Percentiles rank a stretch among this genome's conserved stretches.
These are phyloP conservation scores for Trametes elegans DNA, from an alignment of 768 basidiomycete species.

Conservation along the genomic window DNA sequence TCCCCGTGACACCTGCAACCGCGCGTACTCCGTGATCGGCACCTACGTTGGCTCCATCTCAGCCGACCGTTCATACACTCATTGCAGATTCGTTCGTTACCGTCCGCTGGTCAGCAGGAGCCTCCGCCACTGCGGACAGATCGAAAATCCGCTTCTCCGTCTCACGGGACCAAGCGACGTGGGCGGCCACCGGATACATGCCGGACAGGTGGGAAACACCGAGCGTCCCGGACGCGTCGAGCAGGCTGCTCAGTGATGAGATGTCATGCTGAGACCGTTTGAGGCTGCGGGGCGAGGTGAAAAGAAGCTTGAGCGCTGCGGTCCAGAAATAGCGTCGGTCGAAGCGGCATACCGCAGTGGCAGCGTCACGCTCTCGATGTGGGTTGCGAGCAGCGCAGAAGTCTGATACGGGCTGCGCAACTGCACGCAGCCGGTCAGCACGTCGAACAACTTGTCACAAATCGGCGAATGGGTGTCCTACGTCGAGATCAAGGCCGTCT, in stretches of 20 bases:
- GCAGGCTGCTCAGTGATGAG: slow-evolving; percentile 40
- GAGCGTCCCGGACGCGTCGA: slow-evolving; percentile 53
- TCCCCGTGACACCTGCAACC: slow-evolving; percentile 60
- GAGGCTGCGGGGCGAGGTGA: slow-evolving; percentile 29
- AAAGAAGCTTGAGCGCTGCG: neutral
- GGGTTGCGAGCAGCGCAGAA: slow-evolving; percentile 36
- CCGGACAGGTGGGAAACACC: slow-evolving; percentile 60
- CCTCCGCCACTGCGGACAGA: slow-evolving; percentile 8
- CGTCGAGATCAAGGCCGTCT: slow-evolving; percentile 26
- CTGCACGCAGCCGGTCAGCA: slow-evolving; percentile 15
- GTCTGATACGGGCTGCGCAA: slow-evolving; percentile 28
- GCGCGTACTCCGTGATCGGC: slow-evolving; percentile 34
- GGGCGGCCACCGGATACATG: slow-evolving; percentile 41
- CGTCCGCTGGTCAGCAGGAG: neutral
- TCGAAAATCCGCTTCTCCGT: slow-evolving; percentile 19
- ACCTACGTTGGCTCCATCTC: neutral
- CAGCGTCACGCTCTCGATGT: slow-evolving; percentile 36
- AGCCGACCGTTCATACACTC: no score
- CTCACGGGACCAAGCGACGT: slow-evolving; percentile 3
- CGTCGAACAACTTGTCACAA: neutral
- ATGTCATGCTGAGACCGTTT: slow-evolving; percentile 39
- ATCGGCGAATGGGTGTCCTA: slow-evolving; percentile 12
- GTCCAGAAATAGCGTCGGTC: neutral
- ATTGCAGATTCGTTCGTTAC: no score
- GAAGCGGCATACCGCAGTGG: slow-evolving; percentile 33